These are phyloP conservation scores for Sporothrix brunneoviolacea DNA, from an alignment of 2,329 filamentous ascomycete genomes.

Conservation along the genomic window DNA sequence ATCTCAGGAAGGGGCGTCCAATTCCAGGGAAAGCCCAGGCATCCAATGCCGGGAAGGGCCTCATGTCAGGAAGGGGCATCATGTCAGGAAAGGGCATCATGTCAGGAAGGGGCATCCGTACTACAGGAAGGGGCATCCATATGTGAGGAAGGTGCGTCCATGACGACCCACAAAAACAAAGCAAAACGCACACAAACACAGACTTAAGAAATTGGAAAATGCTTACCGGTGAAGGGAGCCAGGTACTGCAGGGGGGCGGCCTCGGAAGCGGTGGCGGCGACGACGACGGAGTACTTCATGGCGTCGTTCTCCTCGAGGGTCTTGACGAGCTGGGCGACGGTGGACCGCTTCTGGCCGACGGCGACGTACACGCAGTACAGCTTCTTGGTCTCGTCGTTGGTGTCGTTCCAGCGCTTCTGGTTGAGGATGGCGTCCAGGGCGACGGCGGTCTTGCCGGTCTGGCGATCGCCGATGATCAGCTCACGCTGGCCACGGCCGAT, in stretches of 20 bases:
- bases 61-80: too few species aligned
- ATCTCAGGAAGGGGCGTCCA: too few species aligned
- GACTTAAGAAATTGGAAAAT: neutral
- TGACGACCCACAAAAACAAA: too few species aligned
- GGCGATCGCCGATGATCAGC: conserved; percentile 99
- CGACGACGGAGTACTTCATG: conserved; percentile 94
- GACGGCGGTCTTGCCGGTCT: conserved; percentile 99
- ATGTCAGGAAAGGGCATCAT: too few species aligned
- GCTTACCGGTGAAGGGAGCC: conserved; percentile 72
- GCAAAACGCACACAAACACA: too few species aligned
- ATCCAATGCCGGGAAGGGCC: too few species aligned
- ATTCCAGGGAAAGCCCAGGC: too few species aligned
- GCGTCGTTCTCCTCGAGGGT: conserved; percentile 99
- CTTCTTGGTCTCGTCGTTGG: conserved; percentile 89
- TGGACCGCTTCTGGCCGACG: conserved; percentile 98
- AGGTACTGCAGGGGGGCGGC: conserved; percentile 92
- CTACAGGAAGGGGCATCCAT: too few species aligned
- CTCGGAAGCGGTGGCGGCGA: conserved; percentile 95
- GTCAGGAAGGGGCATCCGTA: too few species aligned
- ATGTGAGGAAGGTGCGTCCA: too few species aligned
- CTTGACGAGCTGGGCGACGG: conserved; percentile 98
- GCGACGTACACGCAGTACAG: conserved; percentile 99
- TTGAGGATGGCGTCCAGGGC: conserved; percentile 97
- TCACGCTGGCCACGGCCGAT: conserved; percentile 99
- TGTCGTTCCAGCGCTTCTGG: conserved; percentile 96